Evolutionary conservation across 805 yeast species (phyloP), one percentile per base, ranked within the genome.

Genomic region (Starmerella vaccinii): DNA sequence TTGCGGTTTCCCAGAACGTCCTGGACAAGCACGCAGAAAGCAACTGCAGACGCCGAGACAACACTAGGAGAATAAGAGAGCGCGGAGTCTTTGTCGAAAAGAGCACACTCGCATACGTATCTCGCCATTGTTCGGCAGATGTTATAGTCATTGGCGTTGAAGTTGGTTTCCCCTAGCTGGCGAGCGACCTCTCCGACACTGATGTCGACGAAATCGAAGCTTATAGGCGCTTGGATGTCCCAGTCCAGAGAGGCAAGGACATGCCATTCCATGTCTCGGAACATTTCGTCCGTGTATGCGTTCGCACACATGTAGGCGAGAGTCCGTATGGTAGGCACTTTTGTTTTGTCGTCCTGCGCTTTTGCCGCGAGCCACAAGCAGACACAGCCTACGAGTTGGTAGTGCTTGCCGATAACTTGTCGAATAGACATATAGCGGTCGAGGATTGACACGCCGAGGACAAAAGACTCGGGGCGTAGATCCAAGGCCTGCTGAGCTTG

Each of bases 341-440:
- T 72, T 52, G 79, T 78, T 62, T 92, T 76, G 63, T 81, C 80
- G 53, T 86, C 86, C 60, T 76, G 77, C n/a, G 81, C 74, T 65
- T 90, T 90, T 23, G 95, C 81, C 2, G 95, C 86, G 29, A 90
- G 76, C 97, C 97, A 90, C 32, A 90, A 70, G 54, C 95, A 86
- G 4, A 95, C 86, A 54, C 95, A 84, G 29, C 94, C 87, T 10
- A 90, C 90, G 49, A 90, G 73, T 66, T 89, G 96, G 54, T 86
- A 81, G 67, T 89, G 97, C 51, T 84, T 89, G 57, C 81, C 77
- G 56, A 84, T 75, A 0, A 89, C 92, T 7, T 88, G 79, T 59
- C 97, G 74, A 60, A 81, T 83, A 48, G 95, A 83, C 64, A 95
- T 84, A 69, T 90, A 90, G 54, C 97, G 77, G 65, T 90, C 98